Evolutionary conservation across 495 filamentous ascomycete species (phyloP).

Genomic region (Hypomontagnella submonticulosa): DNA sequence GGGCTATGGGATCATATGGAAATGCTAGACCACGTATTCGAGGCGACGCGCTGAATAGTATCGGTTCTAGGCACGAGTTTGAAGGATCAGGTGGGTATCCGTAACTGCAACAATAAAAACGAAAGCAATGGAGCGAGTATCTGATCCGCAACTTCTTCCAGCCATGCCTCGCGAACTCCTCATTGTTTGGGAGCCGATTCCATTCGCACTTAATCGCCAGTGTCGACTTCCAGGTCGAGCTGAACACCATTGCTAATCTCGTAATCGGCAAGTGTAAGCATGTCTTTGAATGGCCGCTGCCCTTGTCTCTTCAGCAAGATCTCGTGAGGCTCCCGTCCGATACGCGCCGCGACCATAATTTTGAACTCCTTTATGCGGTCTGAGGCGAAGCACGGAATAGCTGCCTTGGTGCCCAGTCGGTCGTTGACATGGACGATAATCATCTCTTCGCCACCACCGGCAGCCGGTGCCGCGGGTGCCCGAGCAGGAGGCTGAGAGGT

Average conservation of each 20-base stretch:
- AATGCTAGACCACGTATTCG: too few species aligned
- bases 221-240: slow-evolving; percentile 86
- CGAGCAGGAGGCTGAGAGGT: slow-evolving; percentile 44
- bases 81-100: slow-evolving; percentile 1
- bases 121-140: not conserved
- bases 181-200: not conserved
- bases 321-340: slow-evolving; percentile 88
- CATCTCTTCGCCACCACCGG: slow-evolving; percentile 72
- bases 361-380: slow-evolving; percentile 90
- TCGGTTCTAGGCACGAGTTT: not conserved
- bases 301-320: slow-evolving; percentile 92
- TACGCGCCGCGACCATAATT: slow-evolving; percentile 84
- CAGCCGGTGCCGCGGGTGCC: slow-evolving; percentile 46
- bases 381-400: slow-evolving; percentile 84
- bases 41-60: not conserved
- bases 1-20: too few species aligned
- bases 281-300: slow-evolving; percentile 90
- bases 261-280: slow-evolving; percentile 87
- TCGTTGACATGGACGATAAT: slow-evolving; percentile 95
- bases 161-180: not conserved
- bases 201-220: slow-evolving; percentile 68
- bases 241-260: slow-evolving; percentile 89
- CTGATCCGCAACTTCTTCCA: not conserved
- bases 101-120: slow-evolving; percentile 9
- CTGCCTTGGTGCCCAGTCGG: slow-evolving; percentile 87